These are phyloP conservation scores for Discostella stelligera DNA, from an alignment of 352 stramenopile genomes.

Conservation along the genomic window DNA sequence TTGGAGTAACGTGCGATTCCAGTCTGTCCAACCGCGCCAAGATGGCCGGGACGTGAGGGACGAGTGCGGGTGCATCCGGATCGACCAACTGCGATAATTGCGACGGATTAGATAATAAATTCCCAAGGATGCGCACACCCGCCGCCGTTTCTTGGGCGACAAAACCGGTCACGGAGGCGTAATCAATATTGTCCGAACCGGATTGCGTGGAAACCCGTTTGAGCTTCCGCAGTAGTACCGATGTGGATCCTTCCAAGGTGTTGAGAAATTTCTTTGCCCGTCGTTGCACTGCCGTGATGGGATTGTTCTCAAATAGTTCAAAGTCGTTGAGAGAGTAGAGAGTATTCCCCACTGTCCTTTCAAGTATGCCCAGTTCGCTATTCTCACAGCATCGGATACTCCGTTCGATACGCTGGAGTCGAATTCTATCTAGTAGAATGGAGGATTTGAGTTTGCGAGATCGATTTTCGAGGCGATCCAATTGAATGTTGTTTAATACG, in stretches of 20 bases:
- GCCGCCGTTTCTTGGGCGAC: constrained; percentile 50
- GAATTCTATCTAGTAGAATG: constrained; percentile 59
- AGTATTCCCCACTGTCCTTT: constrained; percentile 30
- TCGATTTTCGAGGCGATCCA: constrained; percentile 49
- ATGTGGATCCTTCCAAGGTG: constrained; percentile 45
- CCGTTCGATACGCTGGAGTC: constrained; percentile 64
- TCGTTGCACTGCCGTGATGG: constrained; percentile 17
- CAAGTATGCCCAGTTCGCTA: constrained; percentile 23
- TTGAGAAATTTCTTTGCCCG: constrained; percentile 43
- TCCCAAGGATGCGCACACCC: constrained; percentile 51
- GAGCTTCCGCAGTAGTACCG: constrained; percentile 58
- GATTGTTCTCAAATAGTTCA: constrained; percentile 29
- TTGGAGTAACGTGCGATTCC: constrained; percentile 37
- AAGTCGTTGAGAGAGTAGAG: constrained; percentile 35
- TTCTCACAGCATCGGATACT: constrained; percentile 50
- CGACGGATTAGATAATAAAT: constrained; percentile 49
- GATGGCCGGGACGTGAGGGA: constrained; percentile 67
- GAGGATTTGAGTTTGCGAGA: constrained; percentile 46
- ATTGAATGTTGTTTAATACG: constrained; percentile 34
- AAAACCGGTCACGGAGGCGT: constrained; percentile 53
- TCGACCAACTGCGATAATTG: constrained; percentile 56
- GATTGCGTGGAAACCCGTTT: constrained; percentile 49
- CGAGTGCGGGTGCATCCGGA: constrained; percentile 55
- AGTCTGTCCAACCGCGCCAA: constrained; percentile 35
- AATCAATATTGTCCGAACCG: constrained; percentile 53